phyloP scores from a whole-genome alignment of 2,329 filamentous ascomycete genomes.

The Ascosphaera apis region DNA sequence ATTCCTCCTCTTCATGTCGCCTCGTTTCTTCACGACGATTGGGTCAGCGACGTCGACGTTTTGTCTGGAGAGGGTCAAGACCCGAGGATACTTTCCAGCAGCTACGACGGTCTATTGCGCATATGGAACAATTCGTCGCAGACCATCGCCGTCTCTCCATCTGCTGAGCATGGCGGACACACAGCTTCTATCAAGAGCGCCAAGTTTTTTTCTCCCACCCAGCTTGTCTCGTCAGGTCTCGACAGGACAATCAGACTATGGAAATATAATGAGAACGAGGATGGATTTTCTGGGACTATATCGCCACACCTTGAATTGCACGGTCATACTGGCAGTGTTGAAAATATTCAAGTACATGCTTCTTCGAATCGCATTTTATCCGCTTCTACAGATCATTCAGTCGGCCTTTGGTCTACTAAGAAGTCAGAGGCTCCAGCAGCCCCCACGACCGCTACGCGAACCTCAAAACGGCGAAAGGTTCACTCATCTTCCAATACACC shows the following conservation, averaged over 20 bases:
- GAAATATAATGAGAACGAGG: conserved; percentile 53
- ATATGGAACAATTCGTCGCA: conserved; percentile 83
- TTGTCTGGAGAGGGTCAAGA: conserved; percentile 43
- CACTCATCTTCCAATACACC: conserved; percentile 33
- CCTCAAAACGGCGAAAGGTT: conserved; percentile 56
- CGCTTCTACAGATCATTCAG: conserved; percentile 56
- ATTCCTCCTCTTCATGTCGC: conserved; percentile 75
- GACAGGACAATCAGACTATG: conserved; percentile 75
- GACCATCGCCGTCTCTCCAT: conserved; percentile 51
- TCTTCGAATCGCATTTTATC: conserved; percentile 59
- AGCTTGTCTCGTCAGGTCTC: conserved; percentile 61
- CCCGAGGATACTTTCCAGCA: conserved; percentile 57
- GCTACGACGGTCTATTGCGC: conserved; percentile 71
- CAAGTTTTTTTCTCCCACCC: conserved; percentile 54
- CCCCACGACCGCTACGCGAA: conserved; percentile 36
- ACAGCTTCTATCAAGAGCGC: conserved; percentile 57
- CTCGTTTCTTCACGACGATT: conserved; percentile 92
- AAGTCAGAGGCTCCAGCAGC: conserved; percentile 55
- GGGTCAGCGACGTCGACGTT: conserved; percentile 74
- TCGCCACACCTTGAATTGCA: conserved; percentile 61
- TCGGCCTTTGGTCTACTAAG: conserved; percentile 76
- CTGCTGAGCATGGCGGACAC: conserved; percentile 46
- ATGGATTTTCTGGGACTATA: conserved; percentile 36
- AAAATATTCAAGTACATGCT: conserved; percentile 50
- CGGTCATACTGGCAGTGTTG: conserved; percentile 54